Percentiles rank a stretch among this genome's conserved stretches.
Conservation (phyloP, 1,284 basidiomycete genomes). For the Cystobasidiaceae sp. region DNA sequence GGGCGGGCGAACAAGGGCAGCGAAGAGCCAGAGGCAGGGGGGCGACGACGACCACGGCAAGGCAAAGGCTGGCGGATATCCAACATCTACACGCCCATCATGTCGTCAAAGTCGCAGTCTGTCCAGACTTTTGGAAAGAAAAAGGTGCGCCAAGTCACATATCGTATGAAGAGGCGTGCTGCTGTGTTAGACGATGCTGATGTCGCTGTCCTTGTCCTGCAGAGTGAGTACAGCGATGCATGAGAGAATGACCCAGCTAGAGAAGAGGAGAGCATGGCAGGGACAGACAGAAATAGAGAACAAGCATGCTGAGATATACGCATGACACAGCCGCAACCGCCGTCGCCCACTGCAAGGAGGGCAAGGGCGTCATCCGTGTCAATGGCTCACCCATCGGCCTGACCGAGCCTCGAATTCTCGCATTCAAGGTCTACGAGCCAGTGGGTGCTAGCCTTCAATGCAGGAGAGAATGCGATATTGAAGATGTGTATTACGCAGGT, state of each 20-base stretch:
- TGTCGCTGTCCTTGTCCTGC: neutral
- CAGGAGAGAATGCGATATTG: too few species aligned
- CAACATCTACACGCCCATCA: neutral
- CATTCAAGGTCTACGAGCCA: slow-evolving; percentile 94
- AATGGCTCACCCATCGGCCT: slow-evolving; percentile 96
- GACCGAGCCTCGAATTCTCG: slow-evolving; percentile 81
- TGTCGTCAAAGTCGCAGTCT: slow-evolving; percentile 34
- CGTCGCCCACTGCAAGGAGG: slow-evolving; percentile 91
- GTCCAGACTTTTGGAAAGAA: slow-evolving; percentile 50
- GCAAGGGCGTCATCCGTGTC: slow-evolving; percentile 93
- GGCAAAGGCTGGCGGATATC: too few species aligned
- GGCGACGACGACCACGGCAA: too few species aligned
- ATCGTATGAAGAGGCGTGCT: neutral
- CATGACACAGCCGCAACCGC: slow-evolving; percentile 66
- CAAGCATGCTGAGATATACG: too few species aligned
- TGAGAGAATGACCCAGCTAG: neutral
- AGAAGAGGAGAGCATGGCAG: neutral
- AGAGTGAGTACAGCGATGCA: too few species aligned
- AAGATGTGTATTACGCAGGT: neutral
- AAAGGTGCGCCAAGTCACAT: slow-evolving; percentile 47
- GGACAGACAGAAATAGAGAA: neutral
- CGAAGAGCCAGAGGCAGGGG: too few species aligned
- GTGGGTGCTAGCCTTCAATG: slow-evolving; percentile 47
- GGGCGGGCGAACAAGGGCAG: too few species aligned
- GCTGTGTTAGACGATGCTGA: neutral